phyloP scores from a whole-genome alignment of 2,329 filamentous ascomycete genomes.

The Westerdykella aurantiaca region DNA sequence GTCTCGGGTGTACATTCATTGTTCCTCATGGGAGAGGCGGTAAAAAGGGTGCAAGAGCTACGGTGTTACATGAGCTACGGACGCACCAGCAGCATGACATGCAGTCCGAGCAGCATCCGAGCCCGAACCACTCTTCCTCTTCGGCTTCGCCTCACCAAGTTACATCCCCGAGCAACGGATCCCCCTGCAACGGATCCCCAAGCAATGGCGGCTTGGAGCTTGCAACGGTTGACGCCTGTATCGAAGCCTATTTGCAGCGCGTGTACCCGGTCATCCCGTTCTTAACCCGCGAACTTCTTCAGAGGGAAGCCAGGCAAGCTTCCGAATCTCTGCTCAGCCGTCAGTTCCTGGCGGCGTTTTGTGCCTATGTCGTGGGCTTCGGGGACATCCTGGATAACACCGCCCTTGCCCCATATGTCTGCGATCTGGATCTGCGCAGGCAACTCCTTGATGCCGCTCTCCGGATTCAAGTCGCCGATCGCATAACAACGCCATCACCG shows the following conservation, averaged over 20 bases:
- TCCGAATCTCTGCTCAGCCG: conserved; percentile 17
- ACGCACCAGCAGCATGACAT: conserved; percentile 50
- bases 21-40: conserved; percentile 71
- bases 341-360: conserved; percentile 34
- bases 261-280: conserved; percentile 53
- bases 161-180: background rate
- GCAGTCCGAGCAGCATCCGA: background rate
- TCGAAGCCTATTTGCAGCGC: conserved; percentile 63
- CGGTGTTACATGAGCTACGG: conserved; percentile 68
- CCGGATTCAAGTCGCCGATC: conserved; percentile 10
- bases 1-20: conserved; percentile 67
- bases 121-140: background rate
- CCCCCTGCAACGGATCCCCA: conserved; percentile 13
- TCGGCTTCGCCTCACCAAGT: no score
- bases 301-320: conserved; percentile 16
- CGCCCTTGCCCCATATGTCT: background rate
- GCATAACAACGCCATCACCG: conserved; percentile 16
- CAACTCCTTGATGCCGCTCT: conserved; percentile 25
- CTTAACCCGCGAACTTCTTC: conserved; percentile 15
- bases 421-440: conserved; percentile 4
- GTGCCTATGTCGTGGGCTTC: conserved; percentile 33
- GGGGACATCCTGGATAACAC: conserved; percentile 10
- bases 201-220: conserved; percentile 14
- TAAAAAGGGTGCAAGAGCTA: conserved; percentile 67
- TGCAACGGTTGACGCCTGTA: conserved; percentile 60